Conservation (phyloP, 2,329 filamentous ascomycete species). For the Fusarium praegraminearum region DNA sequence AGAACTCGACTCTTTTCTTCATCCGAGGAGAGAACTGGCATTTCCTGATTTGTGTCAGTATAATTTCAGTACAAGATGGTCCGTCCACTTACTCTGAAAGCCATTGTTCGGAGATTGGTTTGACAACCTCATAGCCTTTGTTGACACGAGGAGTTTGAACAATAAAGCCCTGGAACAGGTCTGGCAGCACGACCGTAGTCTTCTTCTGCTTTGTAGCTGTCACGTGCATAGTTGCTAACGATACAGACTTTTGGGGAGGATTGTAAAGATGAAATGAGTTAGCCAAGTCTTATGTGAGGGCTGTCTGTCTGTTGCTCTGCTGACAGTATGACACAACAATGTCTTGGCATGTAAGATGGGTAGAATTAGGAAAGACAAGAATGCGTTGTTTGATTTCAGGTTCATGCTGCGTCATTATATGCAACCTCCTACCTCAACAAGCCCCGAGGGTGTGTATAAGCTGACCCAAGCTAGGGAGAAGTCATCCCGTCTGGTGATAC, state of each 20-base stretch:
- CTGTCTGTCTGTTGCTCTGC: not conserved
- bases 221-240: slow-evolving; percentile 1
- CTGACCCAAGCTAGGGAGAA: not conserved
- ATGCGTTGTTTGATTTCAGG: not conserved
- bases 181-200: slow-evolving; percentile 3
- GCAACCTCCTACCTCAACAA: not conserved
- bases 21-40: slow-evolving; percentile 16
- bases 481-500: not conserved
- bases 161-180: slow-evolving; percentile 17
- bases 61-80: rapidly evolving
- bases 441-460: not conserved
- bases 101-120: slow-evolving; percentile 20
- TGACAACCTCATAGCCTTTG: slow-evolving; percentile 10
- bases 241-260: no score
- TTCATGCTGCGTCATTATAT: slow-evolving; percentile 1
- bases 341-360: not conserved
- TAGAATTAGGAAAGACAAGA: not conserved
- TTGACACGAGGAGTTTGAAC: slow-evolving; percentile 12
- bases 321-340: not conserved
- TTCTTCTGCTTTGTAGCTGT: not conserved
- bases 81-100: slow-evolving; percentile 9
- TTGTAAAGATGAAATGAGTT: not conserved
- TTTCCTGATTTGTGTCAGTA: not conserved
- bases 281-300: not conserved
- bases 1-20: slow-evolving; percentile 24